Evolutionary conservation across 495 filamentous ascomycete species (phyloP), one percentile per base, ranked within the genome.

Genomic region (Zalerion maritima): DNA sequence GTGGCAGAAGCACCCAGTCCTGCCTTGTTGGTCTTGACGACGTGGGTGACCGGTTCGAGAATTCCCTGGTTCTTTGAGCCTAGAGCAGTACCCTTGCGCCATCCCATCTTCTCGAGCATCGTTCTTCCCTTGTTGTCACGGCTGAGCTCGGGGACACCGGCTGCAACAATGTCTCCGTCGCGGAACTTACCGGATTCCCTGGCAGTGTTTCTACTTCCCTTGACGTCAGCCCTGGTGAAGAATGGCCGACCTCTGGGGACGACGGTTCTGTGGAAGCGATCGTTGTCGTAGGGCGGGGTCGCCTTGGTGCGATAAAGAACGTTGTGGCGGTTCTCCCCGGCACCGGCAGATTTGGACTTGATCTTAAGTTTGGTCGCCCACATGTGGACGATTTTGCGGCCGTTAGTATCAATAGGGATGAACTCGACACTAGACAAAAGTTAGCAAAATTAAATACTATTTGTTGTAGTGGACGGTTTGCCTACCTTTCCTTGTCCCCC

Each of bases 41-140:
- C 71, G 34, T 91, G 83, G n/a, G 67, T 62, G 21, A 99, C 75
- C 2, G 91, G 91, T 37, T 78, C 65, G 35, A 89, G 47, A 28
- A 92, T 87, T 19, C 91, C 89, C 50, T 89, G 80, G 48, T 89
- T 89, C 35, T 89, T 75, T 3, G 78, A 67, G 23, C 89, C 89
- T n/a, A 99, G 62, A 5, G 75, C 78, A 51, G 75, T 96, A 3
- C 89, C 89, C 25, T 69, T 75, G 35, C 65, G 78, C 82, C 91
- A 99, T 11, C 89, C 89, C 89, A 96, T 96, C 57, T 87, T 96
- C 52, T 94, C 85, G 30, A 99, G 48, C 78, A 99, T 83, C 3
- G 72, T 73, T 24, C 82, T 67, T 13, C 89, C 89, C 40, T 66
- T 77, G 36, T 94, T 99, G 26, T 80, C 83, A 3, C 54, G 60